These are phyloP conservation scores for Paratinospora sagittata DNA, from an alignment of 164 flowering plant genomes.

Conservation along the genomic window DNA sequence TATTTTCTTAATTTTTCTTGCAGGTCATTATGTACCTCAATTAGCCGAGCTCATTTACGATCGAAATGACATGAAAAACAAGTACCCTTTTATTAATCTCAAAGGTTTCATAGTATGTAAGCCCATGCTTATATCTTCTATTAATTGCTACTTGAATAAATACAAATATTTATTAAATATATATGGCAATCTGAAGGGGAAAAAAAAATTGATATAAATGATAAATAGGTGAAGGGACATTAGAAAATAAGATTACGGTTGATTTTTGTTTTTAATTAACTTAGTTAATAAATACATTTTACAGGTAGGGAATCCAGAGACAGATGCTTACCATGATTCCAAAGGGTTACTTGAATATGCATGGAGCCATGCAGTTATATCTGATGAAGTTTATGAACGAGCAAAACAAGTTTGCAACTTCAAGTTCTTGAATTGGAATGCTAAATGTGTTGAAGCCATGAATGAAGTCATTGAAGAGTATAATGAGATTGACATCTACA, in stretches of 20 bases:
- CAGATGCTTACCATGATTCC: conserved; percentile 46
- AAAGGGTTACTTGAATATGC: conserved; percentile 59
- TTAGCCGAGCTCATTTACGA: conserved; percentile 57
- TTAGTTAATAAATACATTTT: background rate
- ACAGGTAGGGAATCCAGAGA: conserved; percentile 74
- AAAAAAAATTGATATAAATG: too few species aligned
- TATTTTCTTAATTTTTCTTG: background rate
- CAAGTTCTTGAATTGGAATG: conserved; percentile 30
- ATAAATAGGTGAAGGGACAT: too few species aligned
- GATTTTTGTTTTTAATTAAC: too few species aligned
- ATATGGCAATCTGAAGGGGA: too few species aligned
- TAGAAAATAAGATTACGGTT: too few species aligned
- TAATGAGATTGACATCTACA: conserved; percentile 57
- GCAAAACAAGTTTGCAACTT: conserved; percentile 45
- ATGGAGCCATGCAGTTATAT: conserved; percentile 65
- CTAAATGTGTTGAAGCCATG: conserved; percentile 34
- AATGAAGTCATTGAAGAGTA: conserved; percentile 26
- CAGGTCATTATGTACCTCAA: conserved; percentile 79
- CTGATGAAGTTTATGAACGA: conserved; percentile 37
- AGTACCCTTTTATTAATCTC: conserved; percentile 40
- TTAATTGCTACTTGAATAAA: too few species aligned
- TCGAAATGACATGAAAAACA: conserved; percentile 32
- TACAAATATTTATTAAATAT: too few species aligned
- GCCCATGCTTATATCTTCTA: conserved; percentile 6
- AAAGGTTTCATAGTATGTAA: conserved; percentile 65